These are phyloP conservation scores for Solanum hybrid DNA, from an alignment of 305 asterid genomes.

Conservation along the genomic window DNA sequence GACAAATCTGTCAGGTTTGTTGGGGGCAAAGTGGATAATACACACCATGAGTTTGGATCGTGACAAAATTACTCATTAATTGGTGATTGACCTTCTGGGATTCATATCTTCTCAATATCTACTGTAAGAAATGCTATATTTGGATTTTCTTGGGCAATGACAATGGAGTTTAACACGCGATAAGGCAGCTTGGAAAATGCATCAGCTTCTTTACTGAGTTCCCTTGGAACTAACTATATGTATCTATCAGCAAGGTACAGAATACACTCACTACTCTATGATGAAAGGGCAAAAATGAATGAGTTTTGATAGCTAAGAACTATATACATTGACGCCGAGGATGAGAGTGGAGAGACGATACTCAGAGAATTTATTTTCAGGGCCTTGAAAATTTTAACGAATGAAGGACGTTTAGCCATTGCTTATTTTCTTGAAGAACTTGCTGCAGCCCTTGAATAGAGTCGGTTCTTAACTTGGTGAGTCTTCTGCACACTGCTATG, in stretches of 20 bases:
- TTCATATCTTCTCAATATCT: background rate
- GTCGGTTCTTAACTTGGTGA: background rate
- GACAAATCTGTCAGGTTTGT: background rate
- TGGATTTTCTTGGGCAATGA: background rate
- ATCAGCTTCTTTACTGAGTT: background rate
- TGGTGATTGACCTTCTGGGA: background rate
- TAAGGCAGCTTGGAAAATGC: background rate
- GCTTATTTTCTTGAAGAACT: background rate
- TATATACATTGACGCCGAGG: background rate
- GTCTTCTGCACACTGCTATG: background rate
- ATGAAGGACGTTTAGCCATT: background rate
- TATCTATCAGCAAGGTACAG: background rate
- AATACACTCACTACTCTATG: background rate
- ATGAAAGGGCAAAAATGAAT: background rate
- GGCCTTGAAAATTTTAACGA: background rate
- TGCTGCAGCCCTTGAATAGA: background rate
- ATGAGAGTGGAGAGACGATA: background rate
- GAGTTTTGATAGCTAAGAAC: background rate
- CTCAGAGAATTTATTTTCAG: background rate
- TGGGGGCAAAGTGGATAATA: background rate
- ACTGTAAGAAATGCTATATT: background rate
- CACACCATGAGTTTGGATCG: background rate
- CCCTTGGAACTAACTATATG: background rate
- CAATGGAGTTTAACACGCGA: background rate
- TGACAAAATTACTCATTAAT: background rate